These are phyloP conservation scores for Polygonum aviculare DNA, from an alignment of 148 eudicot genomes.

Conservation along the genomic window DNA sequence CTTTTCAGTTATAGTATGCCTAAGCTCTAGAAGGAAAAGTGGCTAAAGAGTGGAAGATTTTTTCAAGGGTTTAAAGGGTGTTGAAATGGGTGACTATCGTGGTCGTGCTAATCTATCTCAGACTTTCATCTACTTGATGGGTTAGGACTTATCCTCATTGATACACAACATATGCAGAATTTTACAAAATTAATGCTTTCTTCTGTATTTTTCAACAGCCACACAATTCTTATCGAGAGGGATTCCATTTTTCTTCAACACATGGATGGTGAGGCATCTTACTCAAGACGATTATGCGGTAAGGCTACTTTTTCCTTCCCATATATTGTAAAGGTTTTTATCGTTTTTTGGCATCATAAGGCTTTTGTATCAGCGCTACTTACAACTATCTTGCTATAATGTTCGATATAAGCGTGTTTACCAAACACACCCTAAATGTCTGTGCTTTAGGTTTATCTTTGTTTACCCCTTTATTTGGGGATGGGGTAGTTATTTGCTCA, in stretches of 20 bases:
- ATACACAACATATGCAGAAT: not conserved
- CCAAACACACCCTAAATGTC: not conserved
- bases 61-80: not conserved
- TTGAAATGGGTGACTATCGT: conserved; percentile 14
- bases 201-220: conserved; percentile 30
- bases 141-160: conserved; percentile 26
- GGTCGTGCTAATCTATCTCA: conserved; percentile 48
- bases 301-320: conserved; percentile 13
- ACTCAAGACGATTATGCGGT: conserved; percentile 87
- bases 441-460: not conserved
- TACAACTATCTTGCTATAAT: not conserved
- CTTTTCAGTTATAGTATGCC: too few relatives aligned
- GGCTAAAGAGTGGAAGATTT: too few relatives aligned
- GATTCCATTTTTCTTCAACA: conserved; percentile 83
- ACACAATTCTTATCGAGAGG: conserved; percentile 91
- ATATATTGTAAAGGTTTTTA: not conserved
- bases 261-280: conserved; percentile 93
- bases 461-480: not conserved
- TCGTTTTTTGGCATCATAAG: not conserved
- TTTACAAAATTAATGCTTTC: not conserved
- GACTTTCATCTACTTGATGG: conserved; percentile 86
- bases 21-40: too few relatives aligned
- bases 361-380: not conserved
- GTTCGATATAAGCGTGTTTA: not conserved
- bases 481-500: not conserved